Percentiles rank a stretch among this genome's conserved stretches.
These are phyloP conservation scores for Prunus padus DNA, from an alignment of 306 rosid genomes.

Conservation along the genomic window DNA sequence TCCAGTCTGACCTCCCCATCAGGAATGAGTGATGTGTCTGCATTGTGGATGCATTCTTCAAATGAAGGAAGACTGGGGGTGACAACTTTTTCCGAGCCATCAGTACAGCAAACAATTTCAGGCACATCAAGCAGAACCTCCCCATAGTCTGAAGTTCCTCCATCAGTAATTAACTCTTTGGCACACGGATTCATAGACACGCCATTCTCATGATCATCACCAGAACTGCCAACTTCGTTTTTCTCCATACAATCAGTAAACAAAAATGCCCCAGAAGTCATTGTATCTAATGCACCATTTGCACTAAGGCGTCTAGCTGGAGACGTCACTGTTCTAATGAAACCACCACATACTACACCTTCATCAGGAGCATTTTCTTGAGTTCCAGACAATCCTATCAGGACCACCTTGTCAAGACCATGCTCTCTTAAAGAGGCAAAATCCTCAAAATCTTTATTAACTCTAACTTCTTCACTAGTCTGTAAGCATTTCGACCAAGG, in stretches of 20 bases:
- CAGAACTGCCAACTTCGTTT: slow-evolving; percentile 20
- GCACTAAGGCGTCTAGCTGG: slow-evolving; percentile 18
- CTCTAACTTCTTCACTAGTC: slow-evolving; percentile 27
- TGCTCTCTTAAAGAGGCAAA: slow-evolving; percentile 25
- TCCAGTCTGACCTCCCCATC: slow-evolving; percentile 28
- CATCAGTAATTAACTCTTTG: slow-evolving; percentile 30
- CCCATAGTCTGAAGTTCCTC: slow-evolving; percentile 14
- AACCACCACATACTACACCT: slow-evolving; percentile 21
- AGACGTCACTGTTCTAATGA: slow-evolving; percentile 23
- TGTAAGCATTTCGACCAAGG: slow-evolving; percentile 31
- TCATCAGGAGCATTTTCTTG: slow-evolving; percentile 26
- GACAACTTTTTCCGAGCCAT: slow-evolving; percentile 10
- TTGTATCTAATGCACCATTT: slow-evolving; percentile 22
- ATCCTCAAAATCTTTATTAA: slow-evolving; percentile 15
- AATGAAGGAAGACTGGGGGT: slow-evolving; percentile 11
- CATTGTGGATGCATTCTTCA: slow-evolving; percentile 23
- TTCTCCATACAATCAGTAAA: neutral
- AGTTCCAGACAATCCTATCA: slow-evolving; percentile 26
- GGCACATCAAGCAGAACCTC: slow-evolving; percentile 24
- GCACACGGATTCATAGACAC: slow-evolving; percentile 25
- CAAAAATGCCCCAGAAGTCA: slow-evolving; percentile 21
- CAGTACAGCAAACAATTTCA: slow-evolving; percentile 18
- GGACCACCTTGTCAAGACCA: slow-evolving; percentile 18
- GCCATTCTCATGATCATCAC: slow-evolving; percentile 36
- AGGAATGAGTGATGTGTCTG: slow-evolving; percentile 17